Conservation (phyloP, 371 early-diverging fungal species). For the Mucor plumbeus region DNA sequence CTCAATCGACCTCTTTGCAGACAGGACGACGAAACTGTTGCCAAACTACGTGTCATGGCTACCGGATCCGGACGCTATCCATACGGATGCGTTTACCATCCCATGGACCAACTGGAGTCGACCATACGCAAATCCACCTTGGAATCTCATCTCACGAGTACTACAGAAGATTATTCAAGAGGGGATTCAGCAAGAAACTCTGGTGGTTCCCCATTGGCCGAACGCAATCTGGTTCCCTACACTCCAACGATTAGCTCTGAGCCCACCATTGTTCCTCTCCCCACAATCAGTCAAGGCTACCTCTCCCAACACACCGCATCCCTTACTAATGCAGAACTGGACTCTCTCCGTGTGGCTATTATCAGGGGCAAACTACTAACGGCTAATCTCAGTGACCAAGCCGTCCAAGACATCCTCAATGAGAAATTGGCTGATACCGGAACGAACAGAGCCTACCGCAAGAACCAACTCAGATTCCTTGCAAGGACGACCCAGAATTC, state of each 20-base stretch:
- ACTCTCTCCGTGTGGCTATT: slow-evolving; percentile 25
- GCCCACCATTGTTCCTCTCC: background rate
- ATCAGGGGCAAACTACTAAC: background rate
- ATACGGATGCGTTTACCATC: slow-evolving; percentile 19
- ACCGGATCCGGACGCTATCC: slow-evolving; percentile 7
- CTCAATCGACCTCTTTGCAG: no score
- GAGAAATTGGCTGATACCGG: background rate
- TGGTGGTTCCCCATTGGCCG: slow-evolving; percentile 21
- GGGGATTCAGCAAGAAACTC: slow-evolving; percentile 1
- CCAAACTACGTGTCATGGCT: slow-evolving; percentile 28
- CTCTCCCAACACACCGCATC: slow-evolving; percentile 11
- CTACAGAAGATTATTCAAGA: slow-evolving; percentile 14
- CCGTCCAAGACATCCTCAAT: background rate
- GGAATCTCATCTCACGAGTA: slow-evolving; percentile 18
- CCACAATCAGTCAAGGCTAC: slow-evolving; percentile 3
- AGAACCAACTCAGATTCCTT: slow-evolving; percentile 10
- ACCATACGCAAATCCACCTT: slow-evolving; percentile 18
- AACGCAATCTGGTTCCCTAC: slow-evolving; percentile 32
- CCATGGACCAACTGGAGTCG: background rate
- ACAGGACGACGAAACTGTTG: no score
- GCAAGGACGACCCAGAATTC: background rate
- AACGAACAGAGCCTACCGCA: slow-evolving; percentile 9
- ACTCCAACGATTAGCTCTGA: slow-evolving; percentile 9
- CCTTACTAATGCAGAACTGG: slow-evolving; percentile 17
- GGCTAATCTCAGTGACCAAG: background rate